Evolutionary conservation across 495 filamentous ascomycete genomes (phyloP), one percentile per base, ranked within the genome.

Genomic region (Penicillium argentinense): DNA sequence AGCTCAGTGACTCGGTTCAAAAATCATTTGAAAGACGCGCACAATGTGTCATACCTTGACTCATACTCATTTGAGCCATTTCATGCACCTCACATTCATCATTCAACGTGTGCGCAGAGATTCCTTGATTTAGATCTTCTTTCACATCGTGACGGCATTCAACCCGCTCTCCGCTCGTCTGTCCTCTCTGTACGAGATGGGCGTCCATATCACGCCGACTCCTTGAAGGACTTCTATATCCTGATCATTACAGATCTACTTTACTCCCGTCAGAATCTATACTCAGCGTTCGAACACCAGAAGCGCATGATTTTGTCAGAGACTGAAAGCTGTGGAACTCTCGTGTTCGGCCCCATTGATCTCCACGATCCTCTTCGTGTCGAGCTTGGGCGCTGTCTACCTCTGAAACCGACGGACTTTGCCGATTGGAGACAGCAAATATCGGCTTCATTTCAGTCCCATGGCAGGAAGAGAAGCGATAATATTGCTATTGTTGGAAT

Each of bases 401-500:
- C n/a, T n/a, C n/a, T n/a, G n/a, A n/a, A n/a, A n/a, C n/a, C n/a
- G n/a, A n/a, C n/a, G n/a, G n/a, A n/a, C n/a, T n/a, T n/a, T n/a
- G n/a, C n/a, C n/a, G n/a, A n/a, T n/a, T n/a, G n/a, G n/a, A n/a
- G n/a, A n/a, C n/a, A n/a, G n/a, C n/a, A n/a, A n/a, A n/a, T n/a
- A n/a, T n/a, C n/a, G n/a, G n/a, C n/a, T n/a, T n/a, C n/a, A n/a
- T n/a, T n/a, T n/a, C n/a, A n/a, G n/a, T n/a, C n/a, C n/a, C n/a
- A n/a, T n/a, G n/a, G n/a, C n/a, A n/a, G n/a, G n/a, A n/a, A n/a
- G 9, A 45, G 16, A 36, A 39, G 37, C 3, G 23, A 39, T 19
- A 5, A 17, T 22, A 46, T 50, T 39, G 47, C 39, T 9, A 50
- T 44, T 30, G 39, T 43, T 12, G 47, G 39, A 32, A 43, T 39